Conservation (phyloP, 768 basidiomycete species). For the Naematelia aurantialba region DNA sequence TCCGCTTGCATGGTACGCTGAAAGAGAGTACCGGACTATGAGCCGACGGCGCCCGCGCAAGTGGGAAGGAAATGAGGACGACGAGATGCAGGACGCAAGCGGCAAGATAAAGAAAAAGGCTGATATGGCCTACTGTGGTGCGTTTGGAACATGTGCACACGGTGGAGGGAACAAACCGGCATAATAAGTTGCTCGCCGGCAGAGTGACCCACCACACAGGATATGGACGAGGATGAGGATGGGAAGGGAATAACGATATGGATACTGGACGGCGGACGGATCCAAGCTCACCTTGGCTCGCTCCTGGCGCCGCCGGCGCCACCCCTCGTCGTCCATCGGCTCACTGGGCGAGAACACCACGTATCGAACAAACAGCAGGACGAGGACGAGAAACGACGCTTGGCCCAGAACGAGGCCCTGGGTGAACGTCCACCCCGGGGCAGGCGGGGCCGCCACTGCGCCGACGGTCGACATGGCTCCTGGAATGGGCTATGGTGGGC, state of each 20-base stretch:
- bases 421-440: constrained; percentile 65
- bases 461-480: constrained; percentile 2
- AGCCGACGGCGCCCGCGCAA: not conserved
- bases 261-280: too few relatives aligned
- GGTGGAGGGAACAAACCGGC: too few relatives aligned
- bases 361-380: constrained; percentile 81
- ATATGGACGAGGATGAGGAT: not conserved
- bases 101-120: too few relatives aligned
- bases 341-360: constrained; percentile 73
- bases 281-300: constrained; percentile 35
- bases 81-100: too few relatives aligned
- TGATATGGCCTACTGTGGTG: too few relatives aligned
- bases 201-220: too few relatives aligned
- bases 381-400: constrained; percentile 73
- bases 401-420: constrained; percentile 92
- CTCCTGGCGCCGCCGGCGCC: constrained; percentile 29
- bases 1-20: not conserved
- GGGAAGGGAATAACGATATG: not conserved
- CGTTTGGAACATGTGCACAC: too few relatives aligned
- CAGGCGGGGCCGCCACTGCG: constrained; percentile 2
- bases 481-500: too few relatives aligned
- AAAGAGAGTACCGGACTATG: not conserved
- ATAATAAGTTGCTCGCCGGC: too few relatives aligned
- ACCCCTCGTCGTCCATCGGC: constrained; percentile 52
- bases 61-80: too few relatives aligned